Evolutionary conservation across 176 grass and related monocot species (phyloP), one percentile per base, ranked within the genome.

Genomic region (Phragmites australis): DNA sequence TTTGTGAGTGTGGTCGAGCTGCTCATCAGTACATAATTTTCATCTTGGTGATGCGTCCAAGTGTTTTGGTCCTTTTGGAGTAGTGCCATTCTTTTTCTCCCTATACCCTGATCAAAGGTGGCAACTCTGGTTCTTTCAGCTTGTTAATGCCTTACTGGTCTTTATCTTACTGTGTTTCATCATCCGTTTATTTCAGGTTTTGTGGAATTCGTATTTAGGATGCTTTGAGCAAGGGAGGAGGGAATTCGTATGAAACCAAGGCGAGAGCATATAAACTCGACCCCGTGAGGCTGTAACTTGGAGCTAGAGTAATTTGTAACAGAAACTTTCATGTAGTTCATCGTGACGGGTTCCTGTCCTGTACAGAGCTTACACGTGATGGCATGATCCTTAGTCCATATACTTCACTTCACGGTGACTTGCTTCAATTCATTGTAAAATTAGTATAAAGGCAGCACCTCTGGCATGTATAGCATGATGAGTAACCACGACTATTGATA

Each of bases 351-450:
- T 42, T 53, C 22, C 1, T 84, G 69, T n/a, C n/a, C n/a, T n/a
- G n/a, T 76, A 76, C 49, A 83, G 54, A 76, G 43, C 42, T 19
- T 59, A 81, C 50, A 59, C 8, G 14, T 42, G 29, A 12, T 68
- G 59, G 43, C 42, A 6, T 48, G 42, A 50, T 60, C 43, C 32
- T 52, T 31, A 17, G 34, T 37, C 34, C 34, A 37, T 53, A 53
- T 30, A 52, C 16, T 11, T 29, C 62, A 58, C 67, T 45, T 84
- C 0, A 18, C 40, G 58, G 43, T 68, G 34, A 77, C 8, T 47
- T 75, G 9, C 21, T 37, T 71, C 10, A 3, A 55, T 50, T 74
- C 30, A 10, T 77, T 77, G 72, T 76, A 63, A 60, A 70, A 61
- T 41, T 50, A 49, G 32, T 46, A 7, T 59, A 55, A 29, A 58